Conservation (phyloP, 148 eudicot genomes). For the Beta vulgaris region DNA sequence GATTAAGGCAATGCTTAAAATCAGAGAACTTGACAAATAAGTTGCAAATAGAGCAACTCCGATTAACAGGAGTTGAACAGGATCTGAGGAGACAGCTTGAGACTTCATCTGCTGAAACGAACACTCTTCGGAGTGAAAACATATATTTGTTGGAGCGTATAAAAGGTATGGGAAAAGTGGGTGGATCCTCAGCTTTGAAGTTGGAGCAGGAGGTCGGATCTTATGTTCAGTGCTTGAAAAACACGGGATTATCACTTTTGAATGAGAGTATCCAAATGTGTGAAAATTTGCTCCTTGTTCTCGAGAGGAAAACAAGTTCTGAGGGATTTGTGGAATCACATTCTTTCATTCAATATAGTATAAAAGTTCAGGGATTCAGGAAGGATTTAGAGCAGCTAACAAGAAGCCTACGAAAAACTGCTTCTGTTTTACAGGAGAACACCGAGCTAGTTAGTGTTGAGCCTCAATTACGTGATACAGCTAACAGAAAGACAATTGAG, state of each 20-base stretch:
- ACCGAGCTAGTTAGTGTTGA: conserved; percentile 9
- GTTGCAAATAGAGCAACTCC: conserved; percentile 28
- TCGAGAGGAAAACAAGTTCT: conserved; percentile 13
- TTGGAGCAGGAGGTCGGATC: conserved; percentile 30
- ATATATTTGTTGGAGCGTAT: conserved; percentile 34
- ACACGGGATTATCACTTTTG: conserved; percentile 22
- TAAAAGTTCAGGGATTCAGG: conserved; percentile 30
- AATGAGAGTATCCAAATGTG: conserved; percentile 23
- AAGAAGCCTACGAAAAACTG: conserved; percentile 26
- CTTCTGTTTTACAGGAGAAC: conserved; percentile 21
- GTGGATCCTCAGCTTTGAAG: conserved; percentile 24
- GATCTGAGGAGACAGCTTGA: conserved; percentile 30
- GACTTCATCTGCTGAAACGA: conserved; percentile 21
- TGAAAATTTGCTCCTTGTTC: conserved; percentile 20
- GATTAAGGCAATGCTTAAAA: conserved; percentile 25
- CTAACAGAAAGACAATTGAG: conserved; percentile 7
- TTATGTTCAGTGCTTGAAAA: conserved; percentile 27
- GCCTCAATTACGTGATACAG: neutral
- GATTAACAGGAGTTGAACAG: conserved; percentile 31
- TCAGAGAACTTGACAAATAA: conserved; percentile 20
- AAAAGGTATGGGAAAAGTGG: conserved; percentile 14
- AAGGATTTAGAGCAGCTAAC: conserved; percentile 31
- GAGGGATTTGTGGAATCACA: conserved; percentile 12
- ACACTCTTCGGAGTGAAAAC: conserved; percentile 33
- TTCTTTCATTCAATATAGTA: conserved; percentile 18